phyloP scores from a whole-genome alignment of 2,329 filamentous ascomycete species.

The Clonostachys rosea region DNA sequence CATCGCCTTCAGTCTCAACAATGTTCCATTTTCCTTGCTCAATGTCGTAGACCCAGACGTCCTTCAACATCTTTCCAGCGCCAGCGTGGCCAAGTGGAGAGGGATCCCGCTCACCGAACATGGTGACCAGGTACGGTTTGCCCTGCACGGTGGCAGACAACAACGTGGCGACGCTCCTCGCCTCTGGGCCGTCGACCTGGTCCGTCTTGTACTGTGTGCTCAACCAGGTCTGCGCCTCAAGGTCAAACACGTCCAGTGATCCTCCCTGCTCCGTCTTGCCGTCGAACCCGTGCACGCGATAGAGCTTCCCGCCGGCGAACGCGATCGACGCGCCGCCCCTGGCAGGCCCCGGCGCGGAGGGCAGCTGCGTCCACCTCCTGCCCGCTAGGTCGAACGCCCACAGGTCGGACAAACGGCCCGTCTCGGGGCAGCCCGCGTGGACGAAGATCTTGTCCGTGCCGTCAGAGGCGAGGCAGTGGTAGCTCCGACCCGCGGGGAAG shows the following conservation, averaged over 20 bases:
- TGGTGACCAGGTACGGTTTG: conserved; percentile 21
- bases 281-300: conserved; percentile 61
- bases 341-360: conserved; percentile 45
- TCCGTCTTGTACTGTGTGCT: conserved; percentile 15
- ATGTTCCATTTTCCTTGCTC: conserved; percentile 16
- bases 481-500: conserved; percentile 46
- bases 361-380: conserved; percentile 44
- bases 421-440: conserved; percentile 56
- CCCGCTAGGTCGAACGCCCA: conserved; percentile 50
- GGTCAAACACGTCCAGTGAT: conserved; percentile 40
- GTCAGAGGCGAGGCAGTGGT: conserved; percentile 43
- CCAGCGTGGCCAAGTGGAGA: conserved; percentile 29
- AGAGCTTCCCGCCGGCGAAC: conserved; percentile 31
- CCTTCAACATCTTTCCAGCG: conserved; percentile 30
- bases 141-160: conserved; percentile 11
- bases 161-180: conserved; percentile 22
- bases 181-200: conserved; percentile 16
- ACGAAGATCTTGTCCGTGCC: conserved; percentile 42
- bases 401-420: conserved; percentile 51
- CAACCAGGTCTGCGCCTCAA: conserved; percentile 12
- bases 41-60: conserved; percentile 34
- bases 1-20: conserved; percentile 9
- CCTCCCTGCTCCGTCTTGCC: conserved; percentile 56
- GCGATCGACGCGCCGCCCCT: conserved; percentile 39
- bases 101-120: conserved; percentile 32